These are phyloP conservation scores for Ascochyta fabae DNA, from an alignment of 2,329 filamentous ascomycete genomes.

Conservation along the genomic window DNA sequence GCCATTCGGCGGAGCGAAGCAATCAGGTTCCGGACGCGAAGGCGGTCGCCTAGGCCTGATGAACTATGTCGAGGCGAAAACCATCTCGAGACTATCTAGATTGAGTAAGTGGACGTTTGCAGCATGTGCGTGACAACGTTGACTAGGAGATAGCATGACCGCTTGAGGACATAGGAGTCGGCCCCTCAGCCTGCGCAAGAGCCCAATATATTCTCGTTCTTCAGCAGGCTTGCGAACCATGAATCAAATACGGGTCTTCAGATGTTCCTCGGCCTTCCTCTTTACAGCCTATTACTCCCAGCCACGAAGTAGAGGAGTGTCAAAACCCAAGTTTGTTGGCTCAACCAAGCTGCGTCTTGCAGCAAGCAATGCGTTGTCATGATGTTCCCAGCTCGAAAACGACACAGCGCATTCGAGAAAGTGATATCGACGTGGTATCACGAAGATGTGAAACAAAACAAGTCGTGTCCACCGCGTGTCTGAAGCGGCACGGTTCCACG, in stretches of 20 bases:
- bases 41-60: constrained; percentile 37
- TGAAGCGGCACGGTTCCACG: constrained; percentile 3
- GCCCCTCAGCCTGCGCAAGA: not conserved
- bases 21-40: constrained; percentile 44
- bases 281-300: not conserved
- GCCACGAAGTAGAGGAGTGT: not conserved
- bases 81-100: constrained; percentile 21
- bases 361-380: not conserved
- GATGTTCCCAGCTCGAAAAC: not conserved
- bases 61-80: constrained; percentile 44
- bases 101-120: constrained; percentile 31
- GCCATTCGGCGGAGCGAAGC: constrained; percentile 46
- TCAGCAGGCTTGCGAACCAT: too few relatives aligned
- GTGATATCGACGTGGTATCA: not conserved
- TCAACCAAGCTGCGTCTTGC: not conserved
- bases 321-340: not conserved
- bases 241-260: not conserved
- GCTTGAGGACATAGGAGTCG: not conserved
- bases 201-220: too few relatives aligned
- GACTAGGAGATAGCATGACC: constrained; percentile 8
- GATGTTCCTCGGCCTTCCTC: not conserved
- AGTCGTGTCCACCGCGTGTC: constrained; percentile 7
- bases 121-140: not conserved
- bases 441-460: constrained; percentile 10
- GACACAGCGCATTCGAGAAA: constrained; percentile 5